phyloP scores from a whole-genome alignment of 2,329 filamentous ascomycete genomes.

The Diaporthe nobilis region DNA sequence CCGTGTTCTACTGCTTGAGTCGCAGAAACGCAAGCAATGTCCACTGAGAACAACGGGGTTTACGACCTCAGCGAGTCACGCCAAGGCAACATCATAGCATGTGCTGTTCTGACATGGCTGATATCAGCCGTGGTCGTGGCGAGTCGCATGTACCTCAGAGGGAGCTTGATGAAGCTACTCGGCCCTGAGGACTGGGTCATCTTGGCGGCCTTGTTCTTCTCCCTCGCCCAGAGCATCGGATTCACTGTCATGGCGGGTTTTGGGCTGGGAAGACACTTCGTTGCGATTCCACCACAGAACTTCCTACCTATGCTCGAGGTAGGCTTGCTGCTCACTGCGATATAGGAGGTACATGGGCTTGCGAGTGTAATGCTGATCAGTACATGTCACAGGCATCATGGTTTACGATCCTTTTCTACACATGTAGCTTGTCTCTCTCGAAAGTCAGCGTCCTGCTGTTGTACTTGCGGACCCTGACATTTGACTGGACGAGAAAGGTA shows the following conservation, averaged over 20 bases:
- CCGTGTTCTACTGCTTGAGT: background rate
- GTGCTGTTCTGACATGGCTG: conserved; percentile 36
- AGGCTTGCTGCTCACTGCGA: background rate
- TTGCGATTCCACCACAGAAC: background rate
- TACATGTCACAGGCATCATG: conserved; percentile 36
- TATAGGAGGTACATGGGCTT: too few species aligned
- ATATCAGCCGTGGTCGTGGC: conserved; percentile 49
- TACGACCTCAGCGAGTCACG: conserved; percentile 32
- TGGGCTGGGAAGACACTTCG: conserved; percentile 34
- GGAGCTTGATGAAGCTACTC: conserved; percentile 50
- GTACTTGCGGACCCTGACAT: conserved; percentile 47
- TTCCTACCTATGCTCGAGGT: conserved; percentile 24
- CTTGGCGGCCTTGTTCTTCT: conserved; percentile 49
- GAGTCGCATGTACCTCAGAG: conserved; percentile 51
- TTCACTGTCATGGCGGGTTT: conserved; percentile 31
- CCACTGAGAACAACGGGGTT: conserved; percentile 36
- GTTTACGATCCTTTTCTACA: conserved; percentile 45
- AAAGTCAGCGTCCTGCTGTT: conserved; percentile 48
- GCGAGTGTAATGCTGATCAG: background rate
- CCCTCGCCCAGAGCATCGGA: conserved; percentile 27
- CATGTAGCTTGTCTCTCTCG: conserved; percentile 44
- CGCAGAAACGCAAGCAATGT: conserved; percentile 30
- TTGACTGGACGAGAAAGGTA: conserved; percentile 45
- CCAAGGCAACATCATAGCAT: conserved; percentile 39
- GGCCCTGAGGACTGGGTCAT: conserved; percentile 53